Evolutionary conservation across 176 grass and related monocot species (phyloP).

Genomic region (Puya raimondii): DNA sequence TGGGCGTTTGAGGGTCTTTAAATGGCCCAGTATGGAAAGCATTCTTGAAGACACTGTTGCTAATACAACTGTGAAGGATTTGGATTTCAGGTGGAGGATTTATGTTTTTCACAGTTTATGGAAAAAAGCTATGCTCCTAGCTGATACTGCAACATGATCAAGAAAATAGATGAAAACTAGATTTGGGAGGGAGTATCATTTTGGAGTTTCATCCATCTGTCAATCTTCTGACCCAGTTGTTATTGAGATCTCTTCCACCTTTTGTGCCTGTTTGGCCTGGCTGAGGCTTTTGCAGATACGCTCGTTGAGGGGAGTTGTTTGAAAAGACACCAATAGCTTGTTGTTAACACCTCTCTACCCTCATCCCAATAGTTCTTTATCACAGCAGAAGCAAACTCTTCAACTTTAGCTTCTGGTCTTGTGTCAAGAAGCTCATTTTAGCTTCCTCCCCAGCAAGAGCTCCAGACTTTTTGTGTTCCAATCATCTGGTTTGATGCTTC

Average conservation of each 20-base stretch:
- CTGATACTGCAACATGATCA: neutral
- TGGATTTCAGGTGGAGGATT: conserved; percentile 62
- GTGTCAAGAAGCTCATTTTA: too few species aligned
- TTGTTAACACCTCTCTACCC: too few species aligned
- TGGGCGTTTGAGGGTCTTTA: conserved; percentile 79
- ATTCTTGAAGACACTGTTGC: conserved; percentile 59
- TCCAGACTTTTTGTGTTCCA: too few species aligned
- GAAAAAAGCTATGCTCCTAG: neutral
- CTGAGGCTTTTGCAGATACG: too few species aligned
- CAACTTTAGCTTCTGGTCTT: too few species aligned
- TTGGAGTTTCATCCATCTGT: neutral
- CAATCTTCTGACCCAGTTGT: neutral
- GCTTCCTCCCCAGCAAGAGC: too few species aligned
- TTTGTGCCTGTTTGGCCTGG: neutral
- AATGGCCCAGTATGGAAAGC: conserved; percentile 67
- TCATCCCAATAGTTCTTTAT: too few species aligned
- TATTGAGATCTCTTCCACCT: neutral
- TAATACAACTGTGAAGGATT: conserved; percentile 74
- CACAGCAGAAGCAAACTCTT: too few species aligned
- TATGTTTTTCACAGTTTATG: neutral
- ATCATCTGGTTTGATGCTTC: too few species aligned
- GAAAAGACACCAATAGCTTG: too few species aligned
- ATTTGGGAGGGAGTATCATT: neutral
- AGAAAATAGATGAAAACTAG: neutral
- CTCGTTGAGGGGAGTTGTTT: too few species aligned